A percentile compares a stretch with the other conserved stretches of the same genome.
Evolutionary conservation across 1,284 basidiomycete genomes (phyloP).

Genomic region (Rhodotorula sp.): DNA sequence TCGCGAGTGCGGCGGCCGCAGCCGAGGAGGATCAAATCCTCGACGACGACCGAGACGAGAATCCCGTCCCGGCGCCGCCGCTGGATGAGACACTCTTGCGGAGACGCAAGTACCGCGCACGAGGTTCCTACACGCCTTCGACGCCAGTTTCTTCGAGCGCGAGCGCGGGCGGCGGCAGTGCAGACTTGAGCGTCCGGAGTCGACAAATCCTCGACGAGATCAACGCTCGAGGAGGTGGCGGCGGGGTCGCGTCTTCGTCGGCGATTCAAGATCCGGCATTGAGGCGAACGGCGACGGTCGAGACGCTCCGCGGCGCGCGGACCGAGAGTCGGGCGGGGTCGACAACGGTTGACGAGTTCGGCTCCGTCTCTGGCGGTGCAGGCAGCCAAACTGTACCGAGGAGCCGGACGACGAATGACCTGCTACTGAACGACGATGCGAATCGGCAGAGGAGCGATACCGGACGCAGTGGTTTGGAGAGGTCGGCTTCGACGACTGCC

Average conservation of each 20-base stretch:
- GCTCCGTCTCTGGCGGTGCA: background rate
- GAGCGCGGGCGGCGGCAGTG: background rate
- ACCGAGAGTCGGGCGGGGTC: background rate
- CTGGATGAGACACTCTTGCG: slow-evolving; percentile 2
- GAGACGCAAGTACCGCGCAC: slow-evolving; percentile 5
- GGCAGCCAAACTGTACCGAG: background rate
- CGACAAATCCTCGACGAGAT: slow-evolving; percentile 34
- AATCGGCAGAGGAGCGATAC: background rate
- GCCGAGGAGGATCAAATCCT: background rate
- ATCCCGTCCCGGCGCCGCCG: background rate
- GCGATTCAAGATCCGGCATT: background rate
- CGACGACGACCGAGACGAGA: background rate
- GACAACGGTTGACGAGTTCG: background rate
- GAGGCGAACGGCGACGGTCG: background rate
- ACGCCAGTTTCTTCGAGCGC: background rate
- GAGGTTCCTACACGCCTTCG: background rate
- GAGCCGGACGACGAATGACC: slow-evolving; percentile 21
- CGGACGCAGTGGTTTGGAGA: background rate
- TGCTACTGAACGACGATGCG: background rate
- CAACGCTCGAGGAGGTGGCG: slow-evolving; percentile 16
- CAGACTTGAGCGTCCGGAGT: slow-evolving; percentile 13
- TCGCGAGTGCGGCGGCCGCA: background rate
- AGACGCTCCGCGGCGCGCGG: slow-evolving; percentile 3
- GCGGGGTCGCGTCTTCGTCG: background rate
- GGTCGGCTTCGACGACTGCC: background rate